Evolutionary conservation across 768 basidiomycete species (phyloP).

Genomic region (Suillus cothurnatus): DNA sequence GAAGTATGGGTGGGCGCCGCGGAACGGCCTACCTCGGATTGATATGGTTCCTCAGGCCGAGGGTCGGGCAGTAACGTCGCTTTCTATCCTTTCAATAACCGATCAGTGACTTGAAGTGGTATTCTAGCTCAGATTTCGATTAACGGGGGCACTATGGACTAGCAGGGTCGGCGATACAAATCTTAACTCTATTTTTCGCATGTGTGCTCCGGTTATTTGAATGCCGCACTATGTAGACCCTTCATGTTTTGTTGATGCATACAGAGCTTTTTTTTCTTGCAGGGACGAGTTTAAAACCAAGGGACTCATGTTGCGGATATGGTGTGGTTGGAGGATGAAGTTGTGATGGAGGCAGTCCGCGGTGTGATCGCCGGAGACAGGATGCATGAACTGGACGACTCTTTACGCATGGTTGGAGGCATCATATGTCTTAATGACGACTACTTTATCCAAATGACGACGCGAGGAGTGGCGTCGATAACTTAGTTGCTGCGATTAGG

Average conservation of each 20-base stretch:
- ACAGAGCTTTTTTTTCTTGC: background rate
- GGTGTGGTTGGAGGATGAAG: conserved; percentile 5
- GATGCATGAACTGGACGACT: background rate
- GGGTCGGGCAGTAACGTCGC: background rate
- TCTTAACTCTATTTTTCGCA: conserved; percentile 9
- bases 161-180: background rate
- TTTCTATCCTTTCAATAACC: conserved; percentile 5
- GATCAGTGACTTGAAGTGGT: background rate
- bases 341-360: conserved; percentile 1
- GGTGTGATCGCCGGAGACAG: background rate
- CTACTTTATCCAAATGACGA: conserved; percentile 7
- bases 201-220: conserved; percentile 5
- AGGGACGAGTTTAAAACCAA: background rate
- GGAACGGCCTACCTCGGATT: conserved; percentile 40
- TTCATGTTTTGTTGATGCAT: conserved; percentile 1
- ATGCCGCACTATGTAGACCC: background rate
- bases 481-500: conserved; percentile 3
- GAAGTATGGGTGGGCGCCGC: conserved; percentile 48
- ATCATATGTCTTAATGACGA: conserved; percentile 8
- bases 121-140: conserved; percentile 2
- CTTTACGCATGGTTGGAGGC: conserved; percentile 7
- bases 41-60: conserved; percentile 22
- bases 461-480: conserved; percentile 8
- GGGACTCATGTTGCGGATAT: conserved; percentile 7
- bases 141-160: background rate